Evolutionary conservation across 257 asterid genomes (phyloP), one percentile per base, ranked within the genome.

Genomic region (Fraxinus quadrangulata): DNA sequence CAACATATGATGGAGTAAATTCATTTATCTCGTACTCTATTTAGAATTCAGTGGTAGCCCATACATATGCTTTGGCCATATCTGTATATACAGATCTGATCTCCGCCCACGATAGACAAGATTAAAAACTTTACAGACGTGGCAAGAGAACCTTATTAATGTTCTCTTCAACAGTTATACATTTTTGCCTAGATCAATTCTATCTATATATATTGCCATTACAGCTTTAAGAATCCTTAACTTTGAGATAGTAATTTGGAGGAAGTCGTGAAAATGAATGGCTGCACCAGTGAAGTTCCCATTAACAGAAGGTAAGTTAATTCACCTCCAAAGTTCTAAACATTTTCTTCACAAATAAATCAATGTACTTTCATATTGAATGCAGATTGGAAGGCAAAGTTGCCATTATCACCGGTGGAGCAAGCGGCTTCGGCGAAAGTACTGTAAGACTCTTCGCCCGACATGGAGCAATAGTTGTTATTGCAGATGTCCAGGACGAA

Each of bases 401-500:
- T 0, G 98, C 96, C 24, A 82, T 91, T 39, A 79, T 93, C 67
- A 93, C 98, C 49, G 98, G 98, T 56, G 98, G 97, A 13, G 96
- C 98, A 5, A 90, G 97, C 79, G 97, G 98, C 17, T 87, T 93
- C 54, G 98, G 98, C 1, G 98, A 88, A 85, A 81, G 89, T 81
- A 85, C 98, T 9, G 96, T 80, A 4, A 63, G 93, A 59, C 90
- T 91, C 2, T 93, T 91, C 80, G 74, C 66, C 13, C 77, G 71
- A 28, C 88, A 93, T 73, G 98, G 97, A n/a, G 98, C 96, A 67
- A 90, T 70, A 54, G 96, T 91, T 10, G 81, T 91, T 0, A 82
- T 93, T 59, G 97, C 97, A 1, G 98, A 93, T 73, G 91, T 93
- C 40, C 97, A 93, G 19, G 97, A 93, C 71, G 84, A 81, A 3